phyloP scores from a whole-genome alignment of 2,329 filamentous ascomycete species.

The Aureobasidium sp. region DNA sequence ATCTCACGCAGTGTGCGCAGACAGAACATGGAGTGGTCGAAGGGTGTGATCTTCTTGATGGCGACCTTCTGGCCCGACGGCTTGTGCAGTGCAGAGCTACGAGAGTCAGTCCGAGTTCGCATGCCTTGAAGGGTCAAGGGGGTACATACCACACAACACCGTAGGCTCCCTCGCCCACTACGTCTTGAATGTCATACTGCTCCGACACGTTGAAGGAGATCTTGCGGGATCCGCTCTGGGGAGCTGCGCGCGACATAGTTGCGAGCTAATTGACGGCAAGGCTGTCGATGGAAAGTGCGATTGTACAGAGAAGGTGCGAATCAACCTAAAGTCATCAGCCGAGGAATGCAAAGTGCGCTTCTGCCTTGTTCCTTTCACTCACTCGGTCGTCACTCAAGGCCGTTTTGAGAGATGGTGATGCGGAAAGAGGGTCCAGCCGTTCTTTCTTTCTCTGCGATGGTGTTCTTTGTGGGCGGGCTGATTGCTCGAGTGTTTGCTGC shows the following conservation, averaged over 20 bases:
- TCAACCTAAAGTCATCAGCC: neutral
- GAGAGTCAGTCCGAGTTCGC: constrained; percentile 11
- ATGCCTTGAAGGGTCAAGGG: neutral
- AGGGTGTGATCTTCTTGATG: constrained; percentile 99
- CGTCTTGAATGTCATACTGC: constrained; percentile 99
- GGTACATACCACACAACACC: constrained; percentile 92
- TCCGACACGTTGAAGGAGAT: constrained; percentile 99
- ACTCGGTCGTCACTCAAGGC: neutral
- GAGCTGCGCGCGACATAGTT: constrained; percentile 24
- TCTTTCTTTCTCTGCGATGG: neutral
- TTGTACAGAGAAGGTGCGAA: neutral
- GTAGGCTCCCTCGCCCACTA: constrained; percentile 96
- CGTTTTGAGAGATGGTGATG: constrained; percentile 3
- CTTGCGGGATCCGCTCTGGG: constrained; percentile 62
- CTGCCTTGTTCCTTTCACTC: constrained; percentile 6
- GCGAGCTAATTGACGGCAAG: constrained; percentile 1
- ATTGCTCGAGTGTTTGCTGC: neutral
- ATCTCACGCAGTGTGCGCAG: constrained; percentile 94
- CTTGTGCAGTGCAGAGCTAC: constrained; percentile 92
- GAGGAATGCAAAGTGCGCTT: neutral
- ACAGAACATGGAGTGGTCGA: constrained; percentile 84
- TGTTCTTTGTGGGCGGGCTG: neutral
- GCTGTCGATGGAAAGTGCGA: neutral
- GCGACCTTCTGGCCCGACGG: constrained; percentile 97
- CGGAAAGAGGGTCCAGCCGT: constrained; percentile 14